Evolutionary conservation across 192 early-diverging fungal genomes (phyloP), one percentile per base, ranked within the genome.

Genomic region (Coemansia sp.): DNA sequence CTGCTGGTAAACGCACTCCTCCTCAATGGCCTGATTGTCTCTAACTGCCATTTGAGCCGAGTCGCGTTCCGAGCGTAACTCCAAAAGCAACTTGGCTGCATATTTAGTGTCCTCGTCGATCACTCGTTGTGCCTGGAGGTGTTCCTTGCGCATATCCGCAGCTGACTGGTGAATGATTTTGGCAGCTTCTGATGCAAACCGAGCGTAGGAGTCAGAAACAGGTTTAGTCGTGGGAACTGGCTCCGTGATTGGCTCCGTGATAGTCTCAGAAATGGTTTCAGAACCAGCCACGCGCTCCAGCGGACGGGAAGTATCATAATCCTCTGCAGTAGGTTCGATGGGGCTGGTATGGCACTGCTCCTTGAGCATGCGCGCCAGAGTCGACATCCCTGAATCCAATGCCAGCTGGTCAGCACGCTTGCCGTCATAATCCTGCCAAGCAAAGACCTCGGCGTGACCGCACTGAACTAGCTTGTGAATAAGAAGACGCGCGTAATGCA

Each of bases 41-140:
- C 14, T 32, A 1, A 69, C 68, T 9, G 47, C 30, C 22, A 18
- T 26, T 30, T 62, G 24, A 31, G 64, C 60, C 10, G 54, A 21
- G 28, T 71, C 78, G 54, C 69, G 68, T 61, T 81, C 78, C 0
- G 55, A n/a, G 3, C 73, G 54, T 28, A 81, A 62, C 58, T 81
- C 78, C 27, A 75, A 56, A 44, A 81, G 69, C 58, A 81, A 62
- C 61, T 60, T 50, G 22, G 78, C 72, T 2, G 78, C 78, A 23
- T 69, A 71, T 52, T 67, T 54, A 7, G 69, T 67, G 64, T 81
- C 78, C 4, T 60, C 66, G 28, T 81, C 78, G 2, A 72, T 23
- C 22, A 50, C 62, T 0, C 47, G 49, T 23, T 31, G 55, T 54
- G 53, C 56, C 25, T 52, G 53, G 25, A 41, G 22, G 50, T 79